Conservation (phyloP, 345 rosid genomes). For the Linum usitatissimum region DNA sequence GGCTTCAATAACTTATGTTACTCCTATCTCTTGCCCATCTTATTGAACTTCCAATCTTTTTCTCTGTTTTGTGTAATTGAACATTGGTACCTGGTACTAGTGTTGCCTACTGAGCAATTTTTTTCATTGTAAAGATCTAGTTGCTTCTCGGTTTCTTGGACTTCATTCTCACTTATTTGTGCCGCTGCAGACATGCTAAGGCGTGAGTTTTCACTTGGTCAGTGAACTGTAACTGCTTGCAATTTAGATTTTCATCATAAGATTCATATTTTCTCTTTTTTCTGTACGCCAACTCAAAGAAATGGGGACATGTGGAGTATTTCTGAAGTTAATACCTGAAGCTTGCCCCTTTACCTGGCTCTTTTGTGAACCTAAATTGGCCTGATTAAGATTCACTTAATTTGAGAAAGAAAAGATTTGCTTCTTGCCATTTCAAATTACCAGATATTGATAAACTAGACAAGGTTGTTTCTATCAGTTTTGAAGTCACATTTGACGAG, state of each 20-base stretch:
- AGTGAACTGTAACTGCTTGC: neutral
- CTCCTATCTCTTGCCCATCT: conserved; percentile 1
- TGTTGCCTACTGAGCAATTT: neutral
- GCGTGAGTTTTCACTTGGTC: no score
- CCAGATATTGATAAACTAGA: neutral
- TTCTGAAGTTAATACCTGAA: neutral
- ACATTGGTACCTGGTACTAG: neutral
- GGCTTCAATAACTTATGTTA: conserved; percentile 13
- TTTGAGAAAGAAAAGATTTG: neutral
- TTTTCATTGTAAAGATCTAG: neutral
- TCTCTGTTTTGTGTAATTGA: neutral
- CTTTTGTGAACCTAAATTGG: neutral
- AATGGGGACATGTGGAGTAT: neutral
- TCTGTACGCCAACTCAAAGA: neutral
- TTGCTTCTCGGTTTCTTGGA: neutral
- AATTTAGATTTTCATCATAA: neutral
- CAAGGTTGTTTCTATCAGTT: neutral
- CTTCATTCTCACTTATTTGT: neutral
- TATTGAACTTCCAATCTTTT: neutral
- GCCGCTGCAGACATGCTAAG: no score
- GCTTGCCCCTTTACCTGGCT: neutral
- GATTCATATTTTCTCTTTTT: neutral
- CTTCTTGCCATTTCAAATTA: neutral
- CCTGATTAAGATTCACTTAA: neutral
- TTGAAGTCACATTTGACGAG: neutral